Percentiles rank a stretch among this genome's conserved stretches.
phyloP scores from a whole-genome alignment of 306 rosid genomes.

The Citrullus colocynthis region DNA sequence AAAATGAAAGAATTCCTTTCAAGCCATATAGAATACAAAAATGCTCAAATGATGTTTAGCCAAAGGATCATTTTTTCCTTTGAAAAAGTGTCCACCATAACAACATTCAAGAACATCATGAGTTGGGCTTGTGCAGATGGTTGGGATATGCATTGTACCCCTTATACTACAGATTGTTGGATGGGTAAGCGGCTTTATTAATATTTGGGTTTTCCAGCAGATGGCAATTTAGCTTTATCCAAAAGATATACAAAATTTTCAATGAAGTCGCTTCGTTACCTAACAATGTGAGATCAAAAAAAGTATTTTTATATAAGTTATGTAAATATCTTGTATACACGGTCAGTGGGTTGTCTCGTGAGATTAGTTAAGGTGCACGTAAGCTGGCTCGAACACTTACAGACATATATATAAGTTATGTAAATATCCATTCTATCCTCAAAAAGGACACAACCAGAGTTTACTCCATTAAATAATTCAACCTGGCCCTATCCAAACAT shows the following conservation, averaged over 20 bases:
- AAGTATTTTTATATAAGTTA: neutral
- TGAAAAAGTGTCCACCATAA: neutral
- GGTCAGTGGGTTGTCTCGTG: no score
- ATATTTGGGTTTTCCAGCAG: no score
- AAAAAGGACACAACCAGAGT: neutral
- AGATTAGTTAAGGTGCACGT: no score
- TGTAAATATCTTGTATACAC: no score
- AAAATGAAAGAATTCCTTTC: no score
- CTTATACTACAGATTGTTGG: neutral
- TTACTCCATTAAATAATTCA: neutral
- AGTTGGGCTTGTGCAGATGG: neutral
- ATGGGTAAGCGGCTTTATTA: neutral
- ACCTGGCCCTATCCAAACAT: no score
- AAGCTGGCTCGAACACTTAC: no score
- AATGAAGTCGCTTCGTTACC: neutral
- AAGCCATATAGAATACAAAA: no score
- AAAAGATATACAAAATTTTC: neutral
- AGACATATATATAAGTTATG: no score
- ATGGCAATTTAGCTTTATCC: neutral
- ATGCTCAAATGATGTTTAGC: no score
- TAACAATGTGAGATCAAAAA: neutral
- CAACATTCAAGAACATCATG: neutral
- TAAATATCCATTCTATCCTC: neutral
- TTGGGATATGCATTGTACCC: neutral
- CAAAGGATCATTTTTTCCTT: no score